Evolutionary conservation across 1,284 basidiomycete genomes (phyloP).

Genomic region (Irpex sp.): DNA sequence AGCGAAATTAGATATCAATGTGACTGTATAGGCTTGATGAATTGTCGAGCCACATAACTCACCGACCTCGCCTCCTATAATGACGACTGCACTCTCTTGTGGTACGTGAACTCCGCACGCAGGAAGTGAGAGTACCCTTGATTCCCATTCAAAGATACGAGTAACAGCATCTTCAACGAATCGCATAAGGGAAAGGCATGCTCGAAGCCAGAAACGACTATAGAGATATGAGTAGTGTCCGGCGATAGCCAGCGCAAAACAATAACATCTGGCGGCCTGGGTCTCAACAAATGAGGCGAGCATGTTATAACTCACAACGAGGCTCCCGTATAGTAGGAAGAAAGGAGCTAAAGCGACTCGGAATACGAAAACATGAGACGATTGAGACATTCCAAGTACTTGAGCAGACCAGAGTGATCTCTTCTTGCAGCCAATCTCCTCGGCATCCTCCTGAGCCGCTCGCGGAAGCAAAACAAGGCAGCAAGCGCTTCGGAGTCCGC

Average conservation of each 20-base stretch:
- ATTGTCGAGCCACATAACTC: conserved; percentile 5
- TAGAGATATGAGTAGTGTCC: background rate
- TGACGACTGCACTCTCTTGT: conserved; percentile 26
- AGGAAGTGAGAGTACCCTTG: conserved; percentile 14
- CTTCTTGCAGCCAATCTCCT: background rate
- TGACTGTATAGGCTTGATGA: background rate
- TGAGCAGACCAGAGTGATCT: background rate
- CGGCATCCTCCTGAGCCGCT: background rate
- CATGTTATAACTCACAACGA: background rate
- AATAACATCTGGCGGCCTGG: background rate
- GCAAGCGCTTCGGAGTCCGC: background rate
- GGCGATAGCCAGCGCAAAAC: background rate
- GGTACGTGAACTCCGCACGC: conserved; percentile 22
- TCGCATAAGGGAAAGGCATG: conserved; percentile 4
- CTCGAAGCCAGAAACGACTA: conserved; percentile 3
- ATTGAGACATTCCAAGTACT: background rate
- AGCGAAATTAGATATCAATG: background rate
- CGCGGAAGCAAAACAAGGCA: background rate
- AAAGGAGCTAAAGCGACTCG: background rate
- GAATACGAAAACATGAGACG: background rate
- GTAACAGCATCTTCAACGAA: conserved; percentile 13
- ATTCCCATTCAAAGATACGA: conserved; percentile 18
- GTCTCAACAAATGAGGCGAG: background rate
- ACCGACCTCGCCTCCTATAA: conserved; percentile 29
- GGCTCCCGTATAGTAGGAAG: background rate